Base-by-base conservation (phyloP, 768 basidiomycete species). In the Hemileccinum impolitum region DNA sequence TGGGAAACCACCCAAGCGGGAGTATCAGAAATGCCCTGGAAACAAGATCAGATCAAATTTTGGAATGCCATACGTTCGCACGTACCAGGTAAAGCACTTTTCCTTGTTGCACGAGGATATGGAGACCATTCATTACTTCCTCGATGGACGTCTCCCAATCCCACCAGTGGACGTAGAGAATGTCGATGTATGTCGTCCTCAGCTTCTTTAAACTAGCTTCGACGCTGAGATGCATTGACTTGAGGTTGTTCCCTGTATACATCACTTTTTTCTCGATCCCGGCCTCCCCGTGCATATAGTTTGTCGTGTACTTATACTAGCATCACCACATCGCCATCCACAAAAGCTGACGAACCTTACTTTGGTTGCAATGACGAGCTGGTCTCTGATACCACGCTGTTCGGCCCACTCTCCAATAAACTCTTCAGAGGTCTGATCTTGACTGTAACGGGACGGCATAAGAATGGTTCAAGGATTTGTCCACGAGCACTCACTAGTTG, bases 331-430 rank as follows among this genome's bases (percentile, higher is more conserved):
- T n/a, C 45, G n/a, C 7, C 11, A 21, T n/a, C 25, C 4, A 4
- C 6, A 5, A 6, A 14, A 13, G 15, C 15, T 2, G 3, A 10
- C 13, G 18, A 43, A 14, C 34, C 34, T n/a, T 14, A 68, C 65
- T 63, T 71, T 76, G 48, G 73, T 73, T 1, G 75, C 75, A 21
- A 78, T 63, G 44, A 76, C 70, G 3, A 78, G 64, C 38, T 75
- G 72, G 51, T 78, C 70, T 17, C 76, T 64, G 48, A 71, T 74
- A 0, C 66, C 66, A 21, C 72, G 61, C 45, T 60, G 52, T 43
- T 72, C 67, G 43, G 71, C 69, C 77, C 77, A 79, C 53, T 78
- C 74, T 1, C 77, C 77, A 17, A 79, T 70, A 50, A 75, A 73
- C 50, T 62, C 58, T 55, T 78, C 76, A 1, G 66, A 70, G 23